Evolutionary conservation across 768 basidiomycete genomes (phyloP).

Genomic region (Tephrocybe sp.): DNA sequence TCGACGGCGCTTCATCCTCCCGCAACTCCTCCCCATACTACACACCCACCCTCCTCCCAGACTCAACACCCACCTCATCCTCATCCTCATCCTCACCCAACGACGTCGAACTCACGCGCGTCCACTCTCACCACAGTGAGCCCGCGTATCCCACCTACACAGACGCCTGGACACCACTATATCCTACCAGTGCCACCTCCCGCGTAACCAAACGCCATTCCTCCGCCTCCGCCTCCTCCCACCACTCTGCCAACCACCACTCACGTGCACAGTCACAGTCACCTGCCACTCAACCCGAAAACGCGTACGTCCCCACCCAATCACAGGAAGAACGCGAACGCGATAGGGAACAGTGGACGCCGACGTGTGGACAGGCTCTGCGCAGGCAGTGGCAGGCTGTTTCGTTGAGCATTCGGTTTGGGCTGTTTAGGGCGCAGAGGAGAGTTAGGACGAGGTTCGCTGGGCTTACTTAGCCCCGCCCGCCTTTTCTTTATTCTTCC

Average conservation of each 20-base stretch:
- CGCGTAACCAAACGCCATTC: background rate
- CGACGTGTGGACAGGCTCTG: slow-evolving; percentile 54
- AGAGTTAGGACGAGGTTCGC: slow-evolving; percentile 29
- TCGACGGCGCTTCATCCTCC: no score
- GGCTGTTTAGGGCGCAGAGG: slow-evolving; percentile 49
- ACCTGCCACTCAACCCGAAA: slow-evolving; percentile 1
- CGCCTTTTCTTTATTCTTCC: background rate
- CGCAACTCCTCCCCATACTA: no score
- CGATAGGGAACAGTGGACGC: slow-evolving; percentile 38
- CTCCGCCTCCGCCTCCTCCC: slow-evolving; percentile 5
- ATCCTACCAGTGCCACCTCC: background rate
- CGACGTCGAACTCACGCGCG: slow-evolving; percentile 6
- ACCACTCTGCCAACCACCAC: slow-evolving; percentile 5
- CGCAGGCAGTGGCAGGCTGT: slow-evolving; percentile 62
- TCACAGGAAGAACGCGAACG: slow-evolving; percentile 6
- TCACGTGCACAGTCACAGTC: slow-evolving; percentile 5
- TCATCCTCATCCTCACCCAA: slow-evolving; percentile 2
- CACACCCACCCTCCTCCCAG: no score
- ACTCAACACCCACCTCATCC: no score
- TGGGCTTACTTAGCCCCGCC: slow-evolving; percentile 7
- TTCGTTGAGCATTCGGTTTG: slow-evolving; percentile 51
- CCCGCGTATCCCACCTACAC: background rate
- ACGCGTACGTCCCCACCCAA: slow-evolving; percentile 4
- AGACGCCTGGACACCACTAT: background rate
- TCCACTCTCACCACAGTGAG: slow-evolving; percentile 3